Percentiles rank a stretch among this genome's conserved stretches.
Evolutionary conservation across 257 asterid genomes (phyloP).

Genomic region (Misopates orontium): DNA sequence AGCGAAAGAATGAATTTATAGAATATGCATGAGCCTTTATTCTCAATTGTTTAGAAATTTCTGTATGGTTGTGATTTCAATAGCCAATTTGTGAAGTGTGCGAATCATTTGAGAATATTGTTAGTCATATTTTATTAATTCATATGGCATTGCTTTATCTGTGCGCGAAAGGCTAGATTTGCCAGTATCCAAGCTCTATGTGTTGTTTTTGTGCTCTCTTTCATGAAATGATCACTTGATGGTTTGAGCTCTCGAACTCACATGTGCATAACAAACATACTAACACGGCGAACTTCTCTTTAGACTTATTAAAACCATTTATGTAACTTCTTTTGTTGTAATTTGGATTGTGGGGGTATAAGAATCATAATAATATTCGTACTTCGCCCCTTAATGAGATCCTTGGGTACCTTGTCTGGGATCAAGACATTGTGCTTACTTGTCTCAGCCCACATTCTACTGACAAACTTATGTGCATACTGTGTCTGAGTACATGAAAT

Average conservation of each 20-base stretch:
- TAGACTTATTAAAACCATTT: neutral
- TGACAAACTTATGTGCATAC: no score
- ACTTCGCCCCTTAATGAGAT: neutral
- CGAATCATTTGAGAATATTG: neutral
- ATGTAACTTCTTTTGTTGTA: neutral
- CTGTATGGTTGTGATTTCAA: neutral
- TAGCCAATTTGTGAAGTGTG: neutral
- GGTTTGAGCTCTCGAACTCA: neutral
- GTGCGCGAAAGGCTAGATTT: neutral
- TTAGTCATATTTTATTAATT: neutral
- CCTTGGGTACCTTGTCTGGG: neutral
- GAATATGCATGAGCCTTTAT: slow-evolving; percentile 11
- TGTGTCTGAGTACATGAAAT: neutral
- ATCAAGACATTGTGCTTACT: no score
- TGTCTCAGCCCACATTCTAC: no score
- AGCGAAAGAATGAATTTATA: slow-evolving; percentile 6
- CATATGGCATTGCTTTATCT: neutral
- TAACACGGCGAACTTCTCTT: neutral
- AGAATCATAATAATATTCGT: neutral
- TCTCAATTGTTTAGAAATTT: slow-evolving; percentile 6
- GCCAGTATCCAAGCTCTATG: neutral
- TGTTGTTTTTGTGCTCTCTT: neutral
- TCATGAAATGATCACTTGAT: slow-evolving; percentile 1
- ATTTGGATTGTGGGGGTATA: neutral
- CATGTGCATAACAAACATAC: neutral